Evolutionary conservation across 257 asterid genomes (phyloP).

Genomic region (Hygrophila difformis): DNA sequence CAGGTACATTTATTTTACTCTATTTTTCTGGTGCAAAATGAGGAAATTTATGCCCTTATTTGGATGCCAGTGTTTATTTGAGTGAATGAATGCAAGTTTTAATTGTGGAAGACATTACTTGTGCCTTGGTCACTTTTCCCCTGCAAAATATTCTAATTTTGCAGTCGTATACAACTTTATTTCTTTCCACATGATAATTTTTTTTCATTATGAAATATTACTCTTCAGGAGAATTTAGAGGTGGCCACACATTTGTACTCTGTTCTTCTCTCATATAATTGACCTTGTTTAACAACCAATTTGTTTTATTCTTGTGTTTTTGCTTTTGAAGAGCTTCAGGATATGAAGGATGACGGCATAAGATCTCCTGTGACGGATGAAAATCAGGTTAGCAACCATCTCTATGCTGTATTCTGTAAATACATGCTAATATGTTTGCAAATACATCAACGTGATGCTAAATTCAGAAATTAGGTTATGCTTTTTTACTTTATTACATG

Average conservation of each 20-base stretch:
- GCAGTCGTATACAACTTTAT: background rate
- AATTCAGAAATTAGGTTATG: no score
- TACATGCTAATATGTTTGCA: background rate
- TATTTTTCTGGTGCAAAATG: constrained; percentile 12
- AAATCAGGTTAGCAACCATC: constrained; percentile 41
- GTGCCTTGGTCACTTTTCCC: background rate
- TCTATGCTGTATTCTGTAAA: constrained; percentile 2
- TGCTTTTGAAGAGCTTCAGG: constrained; percentile 34
- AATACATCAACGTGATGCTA: no score
- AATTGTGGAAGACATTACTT: no score
- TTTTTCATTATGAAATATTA: background rate
- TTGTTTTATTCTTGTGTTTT: constrained; percentile 1
- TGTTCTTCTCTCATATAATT: background rate
- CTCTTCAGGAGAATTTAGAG: background rate
- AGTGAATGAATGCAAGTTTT: no score
- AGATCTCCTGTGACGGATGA: constrained; percentile 42
- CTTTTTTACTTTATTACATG: no score
- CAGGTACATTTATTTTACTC: constrained; percentile 22
- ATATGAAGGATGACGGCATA: constrained; percentile 23
- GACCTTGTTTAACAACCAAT: constrained; percentile 1
- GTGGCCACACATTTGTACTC: background rate
- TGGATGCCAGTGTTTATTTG: no score
- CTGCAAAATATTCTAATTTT: background rate
- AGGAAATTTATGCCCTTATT: background rate
- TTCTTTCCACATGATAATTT: no score